phyloP scores from a whole-genome alignment of 306 rosid genomes.

The Casuarina cunninghamiana region DNA sequence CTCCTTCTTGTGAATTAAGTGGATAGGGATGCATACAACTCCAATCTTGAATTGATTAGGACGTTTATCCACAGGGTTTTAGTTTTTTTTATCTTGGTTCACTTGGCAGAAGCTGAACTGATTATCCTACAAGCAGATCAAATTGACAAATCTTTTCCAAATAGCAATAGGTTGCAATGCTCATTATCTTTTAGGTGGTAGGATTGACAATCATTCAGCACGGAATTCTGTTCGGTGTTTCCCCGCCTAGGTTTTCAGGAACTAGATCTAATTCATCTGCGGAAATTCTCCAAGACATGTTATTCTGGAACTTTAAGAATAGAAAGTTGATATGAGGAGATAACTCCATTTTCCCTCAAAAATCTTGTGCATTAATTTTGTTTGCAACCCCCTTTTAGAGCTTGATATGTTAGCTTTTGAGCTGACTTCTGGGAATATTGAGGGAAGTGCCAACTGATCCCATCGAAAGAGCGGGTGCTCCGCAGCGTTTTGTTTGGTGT shows the following conservation, averaged over 20 bases:
- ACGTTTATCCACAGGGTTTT: not conserved
- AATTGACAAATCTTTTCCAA: not conserved
- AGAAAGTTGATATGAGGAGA: not conserved
- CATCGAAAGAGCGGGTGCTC: not conserved
- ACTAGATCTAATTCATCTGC: not conserved
- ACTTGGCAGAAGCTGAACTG: not conserved
- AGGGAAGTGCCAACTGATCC: not conserved
- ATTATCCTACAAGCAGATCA: conserved; percentile 1
- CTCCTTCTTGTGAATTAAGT: not conserved
- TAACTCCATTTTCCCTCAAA: not conserved
- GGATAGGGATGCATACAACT: not conserved
- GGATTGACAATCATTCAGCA: not conserved
- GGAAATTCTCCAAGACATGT: not conserved
- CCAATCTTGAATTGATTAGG: not conserved
- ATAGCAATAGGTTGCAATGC: not conserved
- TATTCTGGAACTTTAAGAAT: not conserved
- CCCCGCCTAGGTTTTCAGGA: not conserved
- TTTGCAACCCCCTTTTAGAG: not conserved
- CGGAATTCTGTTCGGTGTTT: not conserved
- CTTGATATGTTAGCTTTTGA: not conserved
- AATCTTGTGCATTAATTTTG: not conserved
- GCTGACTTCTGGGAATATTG: not conserved
- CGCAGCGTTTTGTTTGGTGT: not conserved
- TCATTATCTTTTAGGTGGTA: not conserved
- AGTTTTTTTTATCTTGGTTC: not conserved